Base-by-base conservation (phyloP, 768 basidiomycete genomes). In the Paxillus involutus region DNA sequence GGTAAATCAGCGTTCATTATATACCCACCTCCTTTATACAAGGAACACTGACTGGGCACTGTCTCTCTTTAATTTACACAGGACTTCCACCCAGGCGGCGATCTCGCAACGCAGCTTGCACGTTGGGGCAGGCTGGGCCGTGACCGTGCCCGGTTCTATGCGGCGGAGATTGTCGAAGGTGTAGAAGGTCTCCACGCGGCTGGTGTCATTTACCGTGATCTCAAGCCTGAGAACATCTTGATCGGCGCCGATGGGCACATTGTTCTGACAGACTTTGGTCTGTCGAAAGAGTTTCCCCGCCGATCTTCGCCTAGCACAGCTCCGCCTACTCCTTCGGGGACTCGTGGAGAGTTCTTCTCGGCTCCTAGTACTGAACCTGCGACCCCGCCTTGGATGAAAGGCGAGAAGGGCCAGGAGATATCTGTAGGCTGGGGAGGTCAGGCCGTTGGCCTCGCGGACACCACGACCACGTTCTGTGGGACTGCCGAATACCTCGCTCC, bases 401-500 rank as follows among this genome's bases (percentile, higher is more conserved):
- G 75, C 35, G 84, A 86, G 42, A 77, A 77, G 60, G 75, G 71
- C 12, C 78, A 80, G 29, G 85, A 86, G 21, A 59, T 79, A 42
- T 72, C 78, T 5, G 58, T 71, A 21, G 82, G 81, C 13, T 89
- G 86, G 86, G 80, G 81, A 54, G 80, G 78, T 6, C 78, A 74
- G 63, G 66, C 72, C 29, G 71, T 74, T 57, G 77, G 80, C 49
- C 66, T 72, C 53, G 62, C 75, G 59, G 89, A 95, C 62, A 76
- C 82, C 51, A 94, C 94, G 19, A 84, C 77, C 24, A 94, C 94
- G 8, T 96, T 97, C 67, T 96, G 91, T 71, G 94, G 94, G 10
- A 96, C 94, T n/a, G 94, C 94, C 3, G 94, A 96, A 72, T 97
- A 97, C 62, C 82, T 97, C 7, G 94, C 97, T 12, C 97, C 97